Conservation (phyloP, 495 filamentous ascomycete species). For the Cercophora newfieldiana region DNA sequence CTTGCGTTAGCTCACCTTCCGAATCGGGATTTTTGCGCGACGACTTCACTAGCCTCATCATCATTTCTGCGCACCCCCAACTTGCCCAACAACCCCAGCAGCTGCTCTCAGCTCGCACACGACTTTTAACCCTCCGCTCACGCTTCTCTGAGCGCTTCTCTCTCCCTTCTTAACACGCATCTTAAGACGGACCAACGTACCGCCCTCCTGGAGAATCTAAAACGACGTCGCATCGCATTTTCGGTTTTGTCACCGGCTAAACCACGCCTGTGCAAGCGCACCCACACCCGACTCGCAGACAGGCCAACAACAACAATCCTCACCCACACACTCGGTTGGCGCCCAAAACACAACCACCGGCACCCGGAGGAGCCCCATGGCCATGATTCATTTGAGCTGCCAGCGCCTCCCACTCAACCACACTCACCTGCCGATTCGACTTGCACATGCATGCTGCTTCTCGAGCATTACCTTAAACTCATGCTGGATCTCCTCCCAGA, state of each 20-base stretch:
- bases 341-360: not conserved
- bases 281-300: not conserved
- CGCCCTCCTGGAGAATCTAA: not conserved
- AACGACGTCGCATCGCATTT: not conserved
- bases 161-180: not conserved
- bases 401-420: not conserved
- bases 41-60: not conserved
- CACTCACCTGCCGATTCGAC: not conserved
- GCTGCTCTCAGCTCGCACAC: not conserved
- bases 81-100: not conserved
- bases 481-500: not conserved
- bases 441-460: not conserved
- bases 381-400: not conserved
- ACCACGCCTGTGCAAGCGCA: not conserved
- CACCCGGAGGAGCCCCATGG: not conserved
- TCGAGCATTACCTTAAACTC: not conserved
- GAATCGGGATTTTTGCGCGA: conserved; percentile 4
- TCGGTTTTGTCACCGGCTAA: not conserved
- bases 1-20: conserved; percentile 10
- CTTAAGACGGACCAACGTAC: not conserved
- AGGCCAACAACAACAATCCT: no score
- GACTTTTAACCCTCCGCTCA: not conserved
- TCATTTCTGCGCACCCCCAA: conserved; percentile 7
- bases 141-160: not conserved
- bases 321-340: not conserved